These are phyloP conservation scores for Urochloa ruziziensis DNA, from an alignment of 176 grass and related monocot species.

Conservation along the genomic window DNA sequence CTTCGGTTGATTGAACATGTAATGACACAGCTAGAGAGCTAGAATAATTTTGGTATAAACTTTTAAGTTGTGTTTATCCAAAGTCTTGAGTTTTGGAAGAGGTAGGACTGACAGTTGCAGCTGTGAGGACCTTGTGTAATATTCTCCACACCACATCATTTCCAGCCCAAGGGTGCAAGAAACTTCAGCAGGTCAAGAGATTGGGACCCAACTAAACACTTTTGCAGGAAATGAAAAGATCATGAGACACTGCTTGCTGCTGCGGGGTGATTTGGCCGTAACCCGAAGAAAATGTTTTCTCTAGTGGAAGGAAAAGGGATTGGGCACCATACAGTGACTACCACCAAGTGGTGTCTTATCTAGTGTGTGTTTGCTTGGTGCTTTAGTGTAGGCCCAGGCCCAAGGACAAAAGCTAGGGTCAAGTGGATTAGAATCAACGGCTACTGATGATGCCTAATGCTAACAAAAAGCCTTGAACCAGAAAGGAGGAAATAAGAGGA, in stretches of 20 bases:
- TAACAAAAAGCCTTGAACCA: conserved; percentile 48
- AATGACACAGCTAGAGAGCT: not conserved
- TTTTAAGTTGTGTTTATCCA: not conserved
- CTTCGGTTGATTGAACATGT: conserved; percentile 3
- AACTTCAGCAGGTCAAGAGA: not conserved
- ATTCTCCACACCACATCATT: not conserved
- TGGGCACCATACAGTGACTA: conserved; percentile 38
- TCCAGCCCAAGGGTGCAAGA: not conserved
- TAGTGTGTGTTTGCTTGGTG: conserved; percentile 38
- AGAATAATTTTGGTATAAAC: not conserved
- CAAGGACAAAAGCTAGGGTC: conserved; percentile 35
- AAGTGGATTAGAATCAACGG: conserved; percentile 54
- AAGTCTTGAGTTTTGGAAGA: conserved; percentile 9
- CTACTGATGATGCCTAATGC: conserved; percentile 28
- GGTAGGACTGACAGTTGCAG: not conserved
- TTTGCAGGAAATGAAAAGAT: conserved; percentile 4
- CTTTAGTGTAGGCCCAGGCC: conserved; percentile 43
- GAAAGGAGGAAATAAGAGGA: conserved; percentile 28
- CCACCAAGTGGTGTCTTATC: conserved; percentile 44
- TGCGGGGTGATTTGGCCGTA: conserved; percentile 18
- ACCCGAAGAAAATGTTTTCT: conserved; percentile 8
- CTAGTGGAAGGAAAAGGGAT: conserved; percentile 38
- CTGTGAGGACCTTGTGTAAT: conserved; percentile 10
- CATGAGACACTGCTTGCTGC: not conserved
- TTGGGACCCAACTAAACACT: not conserved